Evolutionary conservation across 2,329 filamentous ascomycete genomes (phyloP), one percentile per base, ranked within the genome.

Genomic region (Fusarium nisikadoi): DNA sequence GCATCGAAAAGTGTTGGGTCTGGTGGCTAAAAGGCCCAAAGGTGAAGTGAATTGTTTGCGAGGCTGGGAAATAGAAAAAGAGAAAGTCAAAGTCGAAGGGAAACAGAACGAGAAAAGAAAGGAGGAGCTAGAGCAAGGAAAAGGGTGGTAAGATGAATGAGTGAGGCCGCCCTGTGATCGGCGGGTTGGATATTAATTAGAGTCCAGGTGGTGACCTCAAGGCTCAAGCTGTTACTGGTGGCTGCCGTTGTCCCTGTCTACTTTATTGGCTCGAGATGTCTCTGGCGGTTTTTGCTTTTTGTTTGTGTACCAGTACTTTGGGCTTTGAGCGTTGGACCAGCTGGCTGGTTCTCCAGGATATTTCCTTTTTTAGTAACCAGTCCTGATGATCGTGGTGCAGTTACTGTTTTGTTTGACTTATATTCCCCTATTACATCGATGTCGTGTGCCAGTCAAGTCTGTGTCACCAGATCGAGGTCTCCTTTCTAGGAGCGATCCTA

Each of bases 91-190:
- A 19, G 29, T 33, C 47, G 13, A 49, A 35, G 53, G 39, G 49
- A 50, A n/a, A 43, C 52, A 46, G 29, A 54, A n/a, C 38, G 47
- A 50, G 29, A 43, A 39, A 43, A 50, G 29, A 43, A 41, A 59
- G 29, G 50, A 57, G 42, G 56, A 70, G 33, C 42, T 45, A 60
- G 36, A 46, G 55, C 53, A 43, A 42, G 27, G 29, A 42, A 66
- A 64, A 49, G 53, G 53, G 42, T 52, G 62, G 70, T 66, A 60
- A 71, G 70, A 73, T 72, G 46, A 55, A 61, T 43, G 65, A 60
- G 65, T 73, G 70, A 72, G 70, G 66, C 57, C 70, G 70, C 66
- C 62, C 70, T 68, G 41, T 35, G 56, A 71, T 71, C 71, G 50
- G 53, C 68, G 38, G 58, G 52, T 55, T 71, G 39, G 62, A 57